Evolutionary conservation across 331 rosid species (phyloP), one percentile per base, ranked within the genome.

Genomic region (Malus hybrid): DNA sequence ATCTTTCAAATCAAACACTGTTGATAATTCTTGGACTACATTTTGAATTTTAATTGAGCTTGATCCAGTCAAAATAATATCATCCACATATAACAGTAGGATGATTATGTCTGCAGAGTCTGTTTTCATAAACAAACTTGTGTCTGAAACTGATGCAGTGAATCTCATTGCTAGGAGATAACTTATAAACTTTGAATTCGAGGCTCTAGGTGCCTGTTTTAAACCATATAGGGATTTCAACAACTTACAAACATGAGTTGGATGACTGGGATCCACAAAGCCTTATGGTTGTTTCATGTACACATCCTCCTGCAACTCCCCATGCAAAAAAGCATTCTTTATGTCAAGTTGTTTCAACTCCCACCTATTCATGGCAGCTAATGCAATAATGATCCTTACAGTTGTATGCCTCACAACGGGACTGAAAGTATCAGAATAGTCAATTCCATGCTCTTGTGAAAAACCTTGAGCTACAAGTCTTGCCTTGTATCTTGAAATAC

Each of bases 31-130:
- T 6, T 32, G 34, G 7, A 32, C 34, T 1, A 32, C 34, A 32
- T 6, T 32, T 32, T 32, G 34, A 32, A 32, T 1, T 32, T 32
- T 32, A 32, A 32, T 0, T 32, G 7, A 32, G 34, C 34, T 32
- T 32, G 34, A 32, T 2, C 79, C 18, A 18, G 65, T 75, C n/a
- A 75, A 4, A 4, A 65, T n/a, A 1, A 75, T 75, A 19, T 75
- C 72, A 65, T 65, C 72, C 0, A 75, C 54, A 54, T 65, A 75
- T 0, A 75, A 16, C 0, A 46, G 7, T 0, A 54, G 1, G 1
- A 46, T 6, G 2, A 29, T 5, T 7, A 12, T 34, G 1, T 32
- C 7, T 6, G 13, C 0, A 5, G 15, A 1, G 1, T 3, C 7
- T 27, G 31, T 48, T 2, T 15, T 9, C 0, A 9, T 6, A 10